A percentile compares a stretch with the other conserved stretches of the same genome.
Conservation (phyloP, 176 grass and related monocot species). For the Zea luxurians region DNA sequence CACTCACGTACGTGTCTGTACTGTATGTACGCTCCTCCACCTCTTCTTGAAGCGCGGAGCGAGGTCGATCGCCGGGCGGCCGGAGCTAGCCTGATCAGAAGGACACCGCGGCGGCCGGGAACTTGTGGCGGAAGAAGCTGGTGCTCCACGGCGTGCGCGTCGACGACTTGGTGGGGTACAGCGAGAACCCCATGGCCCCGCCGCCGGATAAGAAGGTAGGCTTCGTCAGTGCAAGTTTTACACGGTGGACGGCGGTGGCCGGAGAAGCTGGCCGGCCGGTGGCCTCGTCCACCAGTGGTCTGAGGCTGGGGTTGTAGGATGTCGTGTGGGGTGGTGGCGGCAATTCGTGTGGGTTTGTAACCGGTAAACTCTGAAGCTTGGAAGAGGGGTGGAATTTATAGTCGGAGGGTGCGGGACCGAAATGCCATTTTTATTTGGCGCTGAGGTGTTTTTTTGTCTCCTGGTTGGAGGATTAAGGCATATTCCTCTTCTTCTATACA, state of each 20-base stretch:
- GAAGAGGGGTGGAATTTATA: conserved; percentile 40
- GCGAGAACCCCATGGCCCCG: conserved; percentile 53
- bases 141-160: conserved; percentile 86
- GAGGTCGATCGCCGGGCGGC: background rate
- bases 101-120: conserved; percentile 33
- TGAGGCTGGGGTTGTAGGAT: background rate
- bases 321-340: background rate
- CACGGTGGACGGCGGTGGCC: conserved; percentile 19
- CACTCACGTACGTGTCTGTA: background rate
- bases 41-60: conserved; percentile 30
- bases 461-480: background rate
- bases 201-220: background rate
- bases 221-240: background rate
- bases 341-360: conserved; percentile 12
- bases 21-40: conserved; percentile 2
- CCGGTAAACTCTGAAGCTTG: conserved; percentile 32
- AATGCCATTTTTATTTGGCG: conserved; percentile 5
- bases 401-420: background rate
- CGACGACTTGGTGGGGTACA: conserved; percentile 80
- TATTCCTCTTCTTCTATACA: background rate
- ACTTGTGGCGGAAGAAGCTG: conserved; percentile 93
- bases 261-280: conserved; percentile 26
- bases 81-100: conserved; percentile 37
- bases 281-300: background rate
- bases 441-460: background rate